Evolutionary conservation across 2,329 filamentous ascomycete species (phyloP).

Genomic region (Knufia fluminis): DNA sequence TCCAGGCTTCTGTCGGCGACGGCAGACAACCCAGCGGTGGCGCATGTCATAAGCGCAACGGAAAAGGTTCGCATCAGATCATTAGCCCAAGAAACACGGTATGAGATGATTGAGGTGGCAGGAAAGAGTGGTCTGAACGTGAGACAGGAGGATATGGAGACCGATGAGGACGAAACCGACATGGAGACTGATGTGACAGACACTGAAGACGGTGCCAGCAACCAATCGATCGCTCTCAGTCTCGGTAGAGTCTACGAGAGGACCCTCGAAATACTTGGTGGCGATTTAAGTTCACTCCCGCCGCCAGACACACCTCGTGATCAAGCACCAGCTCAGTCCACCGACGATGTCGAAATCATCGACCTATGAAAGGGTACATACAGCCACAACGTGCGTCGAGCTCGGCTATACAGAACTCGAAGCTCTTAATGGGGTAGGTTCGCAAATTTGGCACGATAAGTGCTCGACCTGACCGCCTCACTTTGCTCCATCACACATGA

Average conservation of each 20-base stretch:
- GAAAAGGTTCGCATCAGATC: conserved; percentile 71
- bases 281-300: conserved; percentile 8
- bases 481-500: neutral
- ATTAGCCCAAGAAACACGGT: conserved; percentile 19
- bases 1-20: conserved; percentile 55
- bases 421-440: neutral
- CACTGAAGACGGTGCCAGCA: conserved; percentile 5
- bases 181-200: conserved; percentile 7
- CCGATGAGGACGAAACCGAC: conserved; percentile 13
- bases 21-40: conserved; percentile 45
- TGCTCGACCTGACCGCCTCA: conserved; percentile 5
- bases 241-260: conserved; percentile 18
- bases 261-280: conserved; percentile 23
- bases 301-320: neutral
- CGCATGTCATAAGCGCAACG: conserved; percentile 54
- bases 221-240: conserved; percentile 13
- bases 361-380: conserved; percentile 5
- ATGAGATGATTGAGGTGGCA: conserved; percentile 18
- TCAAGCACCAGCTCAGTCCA: neutral
- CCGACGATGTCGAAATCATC: conserved; percentile 6
- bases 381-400: neutral
- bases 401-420: neutral
- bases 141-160: conserved; percentile 12
- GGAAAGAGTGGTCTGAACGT: conserved; percentile 12
- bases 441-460: neutral